Base-by-base conservation (phyloP, 108 stramenopile genomes). In the Nitzschia sp. region DNA sequence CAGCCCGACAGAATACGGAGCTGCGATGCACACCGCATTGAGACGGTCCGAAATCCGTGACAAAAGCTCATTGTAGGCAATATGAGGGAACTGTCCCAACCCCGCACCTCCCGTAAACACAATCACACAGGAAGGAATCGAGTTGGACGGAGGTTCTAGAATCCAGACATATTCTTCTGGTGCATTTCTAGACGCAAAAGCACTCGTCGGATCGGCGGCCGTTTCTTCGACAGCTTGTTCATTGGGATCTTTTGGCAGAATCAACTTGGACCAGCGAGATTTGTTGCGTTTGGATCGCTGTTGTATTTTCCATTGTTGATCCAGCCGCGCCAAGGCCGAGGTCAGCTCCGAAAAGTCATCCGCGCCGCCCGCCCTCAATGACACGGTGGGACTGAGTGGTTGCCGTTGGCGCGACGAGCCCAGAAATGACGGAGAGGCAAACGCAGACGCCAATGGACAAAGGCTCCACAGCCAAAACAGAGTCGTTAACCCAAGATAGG, bases 41-140 rank as follows among this genome's bases (percentile, higher is more conserved):
- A 82, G 78, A 47, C 63, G 53, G 21, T 75, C 46, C 9, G 85
- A 80, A 23, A 94, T 24, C 21, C 81, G 62, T 23, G 62, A 34
- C 11, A 89, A 56, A 3, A 94, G 83, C 62, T 87, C 61, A 25
- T 76, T 78, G 62, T 94, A 94, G 11, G 88, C 84, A 48, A 94
- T 86, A 59, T 94, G 92, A 13, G 92, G 92, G 59, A 80, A 94
- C 48, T 84, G 82, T 9, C 92, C 92, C 34, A 94, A 60, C 1
- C 86, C 89, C 19, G 92, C 92, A 5, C 92, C 92, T 24, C 92
- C 92, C 15, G 85, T 65, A 61, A 94, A 94, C 33, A 91, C 82
- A 70, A 94, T 89, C 0, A 89, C 36, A 59, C 85, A 87, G 9
- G 89, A 91, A 6, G 92, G 92, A 36, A 68, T 78, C 0, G 76